Conservation (phyloP, 441 rosid species). For the Sinapis alba region DNA sequence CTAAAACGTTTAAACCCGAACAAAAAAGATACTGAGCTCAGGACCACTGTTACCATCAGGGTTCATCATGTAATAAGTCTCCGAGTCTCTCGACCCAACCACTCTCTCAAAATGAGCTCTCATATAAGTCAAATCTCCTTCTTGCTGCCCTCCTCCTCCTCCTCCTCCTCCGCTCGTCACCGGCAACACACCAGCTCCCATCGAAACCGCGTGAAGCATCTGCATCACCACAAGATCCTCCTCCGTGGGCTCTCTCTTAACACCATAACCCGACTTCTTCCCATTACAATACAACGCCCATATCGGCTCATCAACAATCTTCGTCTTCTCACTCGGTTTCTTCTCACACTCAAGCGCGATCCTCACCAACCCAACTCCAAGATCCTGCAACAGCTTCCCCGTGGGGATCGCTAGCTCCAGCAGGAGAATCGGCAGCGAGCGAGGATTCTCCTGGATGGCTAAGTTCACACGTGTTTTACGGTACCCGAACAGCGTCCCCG, state of each 20-base stretch:
- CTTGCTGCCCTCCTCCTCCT: conserved; percentile 36
- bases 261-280: conserved; percentile 72
- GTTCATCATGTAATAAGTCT: conserved; percentile 81
- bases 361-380: conserved; percentile 69
- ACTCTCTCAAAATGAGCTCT: conserved; percentile 89
- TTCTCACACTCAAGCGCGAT: conserved; percentile 85
- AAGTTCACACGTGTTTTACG: conserved; percentile 68
- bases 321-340: conserved; percentile 59
- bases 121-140: conserved; percentile 79
- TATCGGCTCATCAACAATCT: conserved; percentile 67
- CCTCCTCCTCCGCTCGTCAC: conserved; percentile 37
- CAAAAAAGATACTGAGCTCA: conserved; percentile 49
- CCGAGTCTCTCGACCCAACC: conserved; percentile 78
- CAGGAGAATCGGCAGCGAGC: conserved; percentile 58
- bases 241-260: conserved; percentile 69
- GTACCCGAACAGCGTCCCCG: conserved; percentile 77
- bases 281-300: conserved; percentile 87
- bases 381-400: conserved; percentile 71
- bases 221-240: conserved; percentile 80
- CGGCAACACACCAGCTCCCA: conserved; percentile 87
- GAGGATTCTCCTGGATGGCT: conserved; percentile 72
- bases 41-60: conserved; percentile 77
- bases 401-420: conserved; percentile 74
- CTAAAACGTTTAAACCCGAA: conserved; percentile 35
- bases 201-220: conserved; percentile 67